A percentile compares a stretch with the other conserved stretches of the same genome.
Conservation (phyloP, 805 yeast species). For the Candida stauntonica region DNA sequence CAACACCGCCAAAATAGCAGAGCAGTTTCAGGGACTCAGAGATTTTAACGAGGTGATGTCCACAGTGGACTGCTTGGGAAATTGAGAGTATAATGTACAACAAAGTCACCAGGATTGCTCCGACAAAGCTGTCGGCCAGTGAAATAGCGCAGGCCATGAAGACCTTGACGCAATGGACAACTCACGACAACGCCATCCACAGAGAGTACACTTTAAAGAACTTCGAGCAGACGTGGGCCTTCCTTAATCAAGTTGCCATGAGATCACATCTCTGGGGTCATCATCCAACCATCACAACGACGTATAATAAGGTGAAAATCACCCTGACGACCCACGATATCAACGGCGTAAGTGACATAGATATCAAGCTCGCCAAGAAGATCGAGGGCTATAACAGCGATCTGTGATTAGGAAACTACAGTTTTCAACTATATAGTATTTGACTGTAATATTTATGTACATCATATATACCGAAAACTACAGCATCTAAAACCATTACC, state of each 20-base stretch:
- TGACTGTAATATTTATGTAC: too few relatives aligned
- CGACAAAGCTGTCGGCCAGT: constrained; percentile 25
- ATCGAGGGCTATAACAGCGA: constrained; percentile 40
- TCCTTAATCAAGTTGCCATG: constrained; percentile 53
- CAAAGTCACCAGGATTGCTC: constrained; percentile 30
- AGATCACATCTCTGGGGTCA: constrained; percentile 57
- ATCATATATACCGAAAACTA: too few relatives aligned
- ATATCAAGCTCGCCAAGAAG: constrained; percentile 51
- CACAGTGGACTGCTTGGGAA: not conserved
- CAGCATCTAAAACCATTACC: too few relatives aligned
- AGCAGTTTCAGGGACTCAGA: constrained; percentile 8
- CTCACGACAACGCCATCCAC: constrained; percentile 20
- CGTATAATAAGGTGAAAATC: constrained; percentile 54
- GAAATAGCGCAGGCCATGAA: constrained; percentile 24
- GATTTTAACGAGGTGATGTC: constrained; percentile 16
- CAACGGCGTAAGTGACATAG: constrained; percentile 48
- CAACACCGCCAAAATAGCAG: constrained; percentile 12
- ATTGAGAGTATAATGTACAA: constrained; percentile 32
- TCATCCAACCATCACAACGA: constrained; percentile 64
- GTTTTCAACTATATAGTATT: too few relatives aligned
- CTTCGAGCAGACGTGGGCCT: constrained; percentile 62
- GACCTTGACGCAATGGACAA: constrained; percentile 26
- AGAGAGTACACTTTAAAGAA: constrained; percentile 41
- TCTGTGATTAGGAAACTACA: too few relatives aligned
- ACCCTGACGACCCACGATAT: constrained; percentile 64